Evolutionary conservation across 257 asterid species (phyloP).

Genomic region (Parsonsia alboflavescens): DNA sequence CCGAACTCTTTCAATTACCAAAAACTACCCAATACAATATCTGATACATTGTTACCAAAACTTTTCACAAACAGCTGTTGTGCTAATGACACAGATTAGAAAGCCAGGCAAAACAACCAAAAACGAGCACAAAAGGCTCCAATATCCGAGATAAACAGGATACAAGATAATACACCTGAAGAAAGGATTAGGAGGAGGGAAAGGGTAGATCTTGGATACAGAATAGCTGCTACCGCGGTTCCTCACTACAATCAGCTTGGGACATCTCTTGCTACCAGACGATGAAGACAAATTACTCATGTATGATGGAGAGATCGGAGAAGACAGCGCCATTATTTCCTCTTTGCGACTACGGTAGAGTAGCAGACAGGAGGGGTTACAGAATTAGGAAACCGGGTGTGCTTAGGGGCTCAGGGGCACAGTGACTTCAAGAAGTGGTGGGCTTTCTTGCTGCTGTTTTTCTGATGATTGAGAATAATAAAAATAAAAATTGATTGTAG

Average conservation of each 20-base stretch:
- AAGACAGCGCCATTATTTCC: constrained; percentile 46
- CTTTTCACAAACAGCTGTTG: background rate
- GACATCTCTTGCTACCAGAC: background rate
- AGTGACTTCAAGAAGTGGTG: background rate
- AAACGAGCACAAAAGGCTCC: background rate
- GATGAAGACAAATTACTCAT: constrained; percentile 25
- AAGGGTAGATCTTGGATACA: constrained; percentile 40
- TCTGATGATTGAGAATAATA: background rate
- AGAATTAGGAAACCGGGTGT: background rate
- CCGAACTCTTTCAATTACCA: background rate
- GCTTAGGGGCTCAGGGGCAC: background rate
- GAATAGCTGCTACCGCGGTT: background rate
- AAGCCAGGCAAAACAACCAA: background rate
- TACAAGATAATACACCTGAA: constrained; percentile 5
- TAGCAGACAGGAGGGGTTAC: background rate
- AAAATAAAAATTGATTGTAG: background rate
- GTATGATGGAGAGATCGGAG: constrained; percentile 34
- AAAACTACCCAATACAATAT: background rate
- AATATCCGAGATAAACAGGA: background rate
- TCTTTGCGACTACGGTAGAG: background rate
- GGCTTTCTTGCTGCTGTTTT: background rate
- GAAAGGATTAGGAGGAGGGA: constrained; percentile 23
- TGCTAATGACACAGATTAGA: background rate
- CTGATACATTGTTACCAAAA: background rate
- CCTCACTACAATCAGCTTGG: background rate